These are phyloP conservation scores for Astraeus odoratus DNA, from an alignment of 768 basidiomycete genomes.

Conservation along the genomic window DNA sequence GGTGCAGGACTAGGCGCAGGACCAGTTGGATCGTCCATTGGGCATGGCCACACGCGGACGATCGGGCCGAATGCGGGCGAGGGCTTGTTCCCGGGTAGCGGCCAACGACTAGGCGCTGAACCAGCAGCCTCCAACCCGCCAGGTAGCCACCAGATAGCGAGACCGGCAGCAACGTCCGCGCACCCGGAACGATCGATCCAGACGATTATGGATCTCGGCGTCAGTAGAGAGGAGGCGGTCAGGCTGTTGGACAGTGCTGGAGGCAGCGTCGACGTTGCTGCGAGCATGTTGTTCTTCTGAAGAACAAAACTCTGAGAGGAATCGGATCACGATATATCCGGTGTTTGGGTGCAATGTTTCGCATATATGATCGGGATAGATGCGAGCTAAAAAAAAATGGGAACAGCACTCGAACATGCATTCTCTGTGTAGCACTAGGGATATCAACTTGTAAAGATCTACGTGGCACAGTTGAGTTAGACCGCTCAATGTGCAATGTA, in stretches of 20 bases:
- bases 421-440: constrained; percentile 3
- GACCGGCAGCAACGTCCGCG: constrained; percentile 23
- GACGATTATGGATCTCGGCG: constrained; percentile 73
- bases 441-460: constrained; percentile 1
- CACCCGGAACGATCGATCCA: constrained; percentile 54
- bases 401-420: neutral
- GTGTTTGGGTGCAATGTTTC: neutral
- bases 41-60: constrained; percentile 8
- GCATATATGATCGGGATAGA: neutral
- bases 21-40: neutral
- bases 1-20: neutral
- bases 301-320: neutral
- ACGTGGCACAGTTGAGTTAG: too few species aligned
- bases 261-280: constrained; percentile 85
- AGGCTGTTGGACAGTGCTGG: constrained; percentile 68
- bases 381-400: neutral
- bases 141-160: constrained; percentile 41
- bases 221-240: constrained; percentile 69
- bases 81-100: constrained; percentile 60
- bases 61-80: constrained; percentile 38
- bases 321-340: neutral
- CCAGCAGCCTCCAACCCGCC: constrained; percentile 34
- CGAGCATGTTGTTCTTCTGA: constrained; percentile 70
- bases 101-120: constrained; percentile 49
- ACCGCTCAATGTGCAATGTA: too few species aligned